Conservation (phyloP, 345 rosid genomes). For the Cardamine resedifolia region DNA sequence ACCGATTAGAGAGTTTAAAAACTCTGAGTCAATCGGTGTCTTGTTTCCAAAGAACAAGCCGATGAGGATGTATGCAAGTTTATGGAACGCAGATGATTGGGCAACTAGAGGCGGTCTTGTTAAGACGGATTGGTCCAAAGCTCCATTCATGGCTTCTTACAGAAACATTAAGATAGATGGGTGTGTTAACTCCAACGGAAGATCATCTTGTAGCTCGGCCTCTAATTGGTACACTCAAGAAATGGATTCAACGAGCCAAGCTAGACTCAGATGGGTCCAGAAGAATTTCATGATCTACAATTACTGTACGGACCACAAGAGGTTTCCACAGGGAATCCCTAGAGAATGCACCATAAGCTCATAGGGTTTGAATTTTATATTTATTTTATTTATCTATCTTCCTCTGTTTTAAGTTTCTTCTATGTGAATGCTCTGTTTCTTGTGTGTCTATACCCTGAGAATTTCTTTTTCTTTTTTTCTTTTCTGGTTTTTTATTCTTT, state of each 20-base stretch:
- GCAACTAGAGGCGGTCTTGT: slow-evolving; percentile 64
- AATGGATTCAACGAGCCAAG: slow-evolving; percentile 43
- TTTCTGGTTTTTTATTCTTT: slow-evolving; percentile 12
- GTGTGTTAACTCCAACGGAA: slow-evolving; percentile 36
- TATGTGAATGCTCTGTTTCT: slow-evolving; percentile 30
- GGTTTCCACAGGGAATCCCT: slow-evolving; percentile 44
- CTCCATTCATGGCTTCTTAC: slow-evolving; percentile 49
- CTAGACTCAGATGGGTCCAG: slow-evolving; percentile 53
- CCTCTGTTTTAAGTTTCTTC: neutral
- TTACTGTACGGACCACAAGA: slow-evolving; percentile 43
- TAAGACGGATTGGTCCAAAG: slow-evolving; percentile 56
- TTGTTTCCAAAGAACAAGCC: slow-evolving; percentile 59
- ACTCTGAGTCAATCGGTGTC: slow-evolving; percentile 49
- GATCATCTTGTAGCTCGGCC: slow-evolving; percentile 34
- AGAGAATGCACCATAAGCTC: slow-evolving; percentile 32
- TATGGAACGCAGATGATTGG: slow-evolving; percentile 69
- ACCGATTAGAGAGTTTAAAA: slow-evolving; percentile 63
- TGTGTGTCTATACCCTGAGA: neutral
- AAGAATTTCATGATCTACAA: slow-evolving; percentile 47
- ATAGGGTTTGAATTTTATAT: neutral
- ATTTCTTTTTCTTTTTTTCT: neutral
- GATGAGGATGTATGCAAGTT: slow-evolving; percentile 57
- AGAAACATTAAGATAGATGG: slow-evolving; percentile 41
- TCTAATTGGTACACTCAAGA: slow-evolving; percentile 46
- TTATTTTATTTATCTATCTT: slow-evolving; percentile 1